Evolutionary conservation across 495 filamentous ascomycete species (phyloP), one percentile per base, ranked within the genome.

Genomic region (Immersiella caudata): DNA sequence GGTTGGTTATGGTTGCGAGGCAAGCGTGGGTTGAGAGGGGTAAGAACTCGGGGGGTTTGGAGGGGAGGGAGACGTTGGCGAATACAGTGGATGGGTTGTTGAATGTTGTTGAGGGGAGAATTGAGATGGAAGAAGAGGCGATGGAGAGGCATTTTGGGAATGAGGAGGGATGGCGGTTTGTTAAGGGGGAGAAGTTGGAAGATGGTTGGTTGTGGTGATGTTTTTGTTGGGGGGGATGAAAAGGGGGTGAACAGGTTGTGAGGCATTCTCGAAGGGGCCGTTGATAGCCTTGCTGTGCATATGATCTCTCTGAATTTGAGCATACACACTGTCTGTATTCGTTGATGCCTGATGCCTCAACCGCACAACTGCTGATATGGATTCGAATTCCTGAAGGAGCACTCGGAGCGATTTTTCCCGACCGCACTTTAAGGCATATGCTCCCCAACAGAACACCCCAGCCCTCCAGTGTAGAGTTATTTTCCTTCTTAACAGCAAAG

Each of bases 61-160:
- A 60, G 26, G 26, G 57, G 57, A 27, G 14, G 54, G 54, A 21
- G 22, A 25, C 22, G 54, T 33, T 29, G 57, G 57, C 26, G 57
- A 60, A 18, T 22, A n/a, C 26, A 14, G 57, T 60, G 57, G 57
- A 60, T 60, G 29, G 29, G 57, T 29, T 60, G 57, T 18, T 60
- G n/a, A 35, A 36, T 60, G 25, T 60, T 25, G 2, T 60, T 25
- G 16, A 20, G 57, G 25, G 57, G 11, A 9, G 29, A 11, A 18
- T 33, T 36, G 57, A 12, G 2, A 26, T 26, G 14, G 57, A 60
- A 8, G 9, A 3, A n/a, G 57, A 35, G 29, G 57, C 36, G 1
- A 20, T 60, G 57, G 57, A 60, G 26, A 9, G 7, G 25, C 29
- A 60, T 60, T 60, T 12, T 8, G 3, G 26, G 25, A 29, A 60